phyloP scores from a whole-genome alignment of 768 basidiomycete genomes.

The Multifurca ochricompacta region DNA sequence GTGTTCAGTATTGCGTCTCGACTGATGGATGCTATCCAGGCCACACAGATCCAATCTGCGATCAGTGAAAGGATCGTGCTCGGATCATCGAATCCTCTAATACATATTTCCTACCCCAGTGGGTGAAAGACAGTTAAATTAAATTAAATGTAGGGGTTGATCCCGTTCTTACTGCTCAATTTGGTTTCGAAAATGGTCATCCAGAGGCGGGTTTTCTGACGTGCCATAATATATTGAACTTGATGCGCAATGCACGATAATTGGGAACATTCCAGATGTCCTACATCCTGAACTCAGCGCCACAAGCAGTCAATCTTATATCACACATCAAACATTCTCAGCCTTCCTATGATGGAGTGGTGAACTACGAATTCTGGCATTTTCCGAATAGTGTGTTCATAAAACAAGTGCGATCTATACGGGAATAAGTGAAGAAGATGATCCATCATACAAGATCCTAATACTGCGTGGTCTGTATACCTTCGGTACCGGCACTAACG shows the following conservation, averaged over 20 bases:
- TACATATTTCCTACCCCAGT: no score
- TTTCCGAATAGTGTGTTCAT: no score
- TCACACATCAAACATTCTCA: no score
- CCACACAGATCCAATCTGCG: background rate
- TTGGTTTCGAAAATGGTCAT: background rate
- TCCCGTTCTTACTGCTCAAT: background rate
- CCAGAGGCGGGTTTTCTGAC: no score
- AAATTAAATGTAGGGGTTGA: background rate
- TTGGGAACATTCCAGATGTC: no score
- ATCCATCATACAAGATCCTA: background rate
- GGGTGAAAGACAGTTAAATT: no score
- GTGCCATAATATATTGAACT: no score
- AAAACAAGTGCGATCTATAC: background rate
- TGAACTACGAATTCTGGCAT: no score
- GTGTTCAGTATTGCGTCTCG: slow-evolving; percentile 11
- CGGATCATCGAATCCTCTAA: background rate
- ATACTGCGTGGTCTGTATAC: background rate
- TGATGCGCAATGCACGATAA: no score
- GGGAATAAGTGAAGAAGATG: background rate
- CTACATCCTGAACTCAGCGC: no score
- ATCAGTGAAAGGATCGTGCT: background rate
- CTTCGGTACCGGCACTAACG: background rate
- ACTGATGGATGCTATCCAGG: background rate
- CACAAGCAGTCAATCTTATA: no score
- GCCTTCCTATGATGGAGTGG: no score